These are phyloP conservation scores for Petunia axillaris DNA, from an alignment of 257 asterid genomes.

Conservation along the genomic window DNA sequence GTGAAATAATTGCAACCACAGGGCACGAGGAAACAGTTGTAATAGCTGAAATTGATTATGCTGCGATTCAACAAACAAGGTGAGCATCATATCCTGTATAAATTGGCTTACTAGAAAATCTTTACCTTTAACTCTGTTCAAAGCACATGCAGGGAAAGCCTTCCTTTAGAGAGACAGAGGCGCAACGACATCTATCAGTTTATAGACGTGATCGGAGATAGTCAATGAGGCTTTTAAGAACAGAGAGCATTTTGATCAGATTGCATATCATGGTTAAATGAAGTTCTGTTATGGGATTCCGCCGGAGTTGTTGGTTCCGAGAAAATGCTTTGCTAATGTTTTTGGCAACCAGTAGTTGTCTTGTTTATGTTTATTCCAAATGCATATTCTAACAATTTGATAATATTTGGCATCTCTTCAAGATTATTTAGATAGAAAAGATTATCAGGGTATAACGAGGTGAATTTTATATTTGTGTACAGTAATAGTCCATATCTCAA, in stretches of 20 bases:
- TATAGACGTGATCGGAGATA: conserved; percentile 18
- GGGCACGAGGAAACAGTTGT: conserved; percentile 40
- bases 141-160: conserved; percentile 30
- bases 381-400: not conserved
- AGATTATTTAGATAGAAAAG: not conserved
- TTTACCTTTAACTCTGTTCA: not conserved
- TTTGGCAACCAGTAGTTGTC: conserved; percentile 8
- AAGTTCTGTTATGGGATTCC: not conserved
- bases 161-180: conserved; percentile 43
- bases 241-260: not conserved
- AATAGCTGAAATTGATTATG: conserved; percentile 42
- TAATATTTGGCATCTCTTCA: not conserved
- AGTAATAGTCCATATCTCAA: not conserved
- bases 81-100: not conserved
- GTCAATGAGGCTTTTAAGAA: not conserved
- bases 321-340: conserved; percentile 13
- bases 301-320: not conserved
- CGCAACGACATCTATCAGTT: conserved; percentile 42
- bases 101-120: not conserved
- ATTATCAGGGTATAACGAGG: not conserved
- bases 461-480: not conserved
- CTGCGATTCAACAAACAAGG: conserved; percentile 36
- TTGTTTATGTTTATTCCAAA: not conserved
- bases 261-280: not conserved
- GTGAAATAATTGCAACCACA: conserved; percentile 45